Evolutionary conservation across 805 yeast species (phyloP), one percentile per base, ranked within the genome.

Genomic region (Gaillardinia entomophila): DNA sequence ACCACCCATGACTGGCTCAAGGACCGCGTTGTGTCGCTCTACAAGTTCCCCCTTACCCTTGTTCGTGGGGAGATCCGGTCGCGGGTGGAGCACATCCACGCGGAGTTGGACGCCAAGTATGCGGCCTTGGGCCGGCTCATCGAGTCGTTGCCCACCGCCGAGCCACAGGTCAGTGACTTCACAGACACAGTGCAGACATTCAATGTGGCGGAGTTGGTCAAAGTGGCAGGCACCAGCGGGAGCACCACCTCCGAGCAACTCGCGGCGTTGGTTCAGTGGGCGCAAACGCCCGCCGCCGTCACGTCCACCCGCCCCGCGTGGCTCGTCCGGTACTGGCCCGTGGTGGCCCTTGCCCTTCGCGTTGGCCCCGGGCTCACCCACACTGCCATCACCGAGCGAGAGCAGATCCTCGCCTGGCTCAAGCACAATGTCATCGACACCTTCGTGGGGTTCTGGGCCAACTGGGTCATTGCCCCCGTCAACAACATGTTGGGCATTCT

Each of bases 401-500:
- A 59, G 12, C 71, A 64, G 12, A 74, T 87, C 12, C 40, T 63
- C 2, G 50, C 64, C 1, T 85, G 92, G 80, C 36, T 77, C 27
- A 60, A 64, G 31, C 62, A 65, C 31, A 80, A 82, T 33, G 50
- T 86, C 4, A 54, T 78, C 12, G 84, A 79, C n/a, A 80, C 94
- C 0, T 48, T 68, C 1, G 48, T 51, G 18, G 86, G 90, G 3
- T 81, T 89, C 45, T 73, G 79, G 66, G 57, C 66, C 20, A 87
- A 89, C 53, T 90, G 98, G 97, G 71, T 90, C 3, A 61, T 86
- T 26, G 71, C 72, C 28, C 98, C 97, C 1, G 49, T 84, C 13
- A 62, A 65, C 26, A 79, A 83, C 45, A 79, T 90, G 41, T 60
- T 86, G 42, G 70, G 75, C 29, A 87, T 95, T 0, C 79, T 90